Conservation (phyloP, 2,329 filamentous ascomycete species). For the Fusarium abutilonis region DNA sequence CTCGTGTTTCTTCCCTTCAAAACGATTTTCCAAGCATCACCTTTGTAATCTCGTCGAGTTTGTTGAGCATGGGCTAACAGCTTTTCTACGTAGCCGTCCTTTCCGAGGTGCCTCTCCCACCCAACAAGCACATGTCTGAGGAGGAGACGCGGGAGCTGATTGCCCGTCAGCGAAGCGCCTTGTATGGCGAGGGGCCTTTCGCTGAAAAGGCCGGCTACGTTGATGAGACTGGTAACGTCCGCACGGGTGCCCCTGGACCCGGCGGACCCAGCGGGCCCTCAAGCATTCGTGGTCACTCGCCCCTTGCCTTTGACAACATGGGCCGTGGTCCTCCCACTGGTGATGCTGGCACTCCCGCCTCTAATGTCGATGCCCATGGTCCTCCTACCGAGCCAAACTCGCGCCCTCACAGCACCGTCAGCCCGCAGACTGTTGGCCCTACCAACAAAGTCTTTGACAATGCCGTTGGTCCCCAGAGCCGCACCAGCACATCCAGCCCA, state of each 20-base stretch:
- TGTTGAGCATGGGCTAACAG: slow-evolving; percentile 52
- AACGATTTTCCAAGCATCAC: slow-evolving; percentile 37
- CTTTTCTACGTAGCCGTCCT: slow-evolving; percentile 61
- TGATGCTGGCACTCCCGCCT: slow-evolving; percentile 54
- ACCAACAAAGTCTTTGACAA: slow-evolving; percentile 70
- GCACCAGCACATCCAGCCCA: slow-evolving; percentile 85
- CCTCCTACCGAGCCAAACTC: slow-evolving; percentile 63
- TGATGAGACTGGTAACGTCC: slow-evolving; percentile 72
- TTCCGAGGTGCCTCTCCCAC: slow-evolving; percentile 54
- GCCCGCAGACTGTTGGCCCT: slow-evolving; percentile 72
- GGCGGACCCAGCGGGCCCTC: slow-evolving; percentile 70
- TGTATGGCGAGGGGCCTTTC: slow-evolving; percentile 83
- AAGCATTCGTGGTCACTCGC: slow-evolving; percentile 79
- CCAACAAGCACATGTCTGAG: slow-evolving; percentile 87
- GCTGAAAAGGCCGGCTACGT: slow-evolving; percentile 73
- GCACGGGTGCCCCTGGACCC: slow-evolving; percentile 72
- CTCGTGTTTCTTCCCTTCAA: slow-evolving; percentile 42
- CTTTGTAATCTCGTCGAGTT: slow-evolving; percentile 44
- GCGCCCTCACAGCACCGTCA: slow-evolving; percentile 85
- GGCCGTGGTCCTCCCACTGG: slow-evolving; percentile 53
- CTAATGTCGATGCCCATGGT: slow-evolving; percentile 58
- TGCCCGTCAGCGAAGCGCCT: slow-evolving; percentile 90
- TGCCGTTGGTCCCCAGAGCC: slow-evolving; percentile 66
- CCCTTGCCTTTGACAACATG: slow-evolving; percentile 76
- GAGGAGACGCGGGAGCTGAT: slow-evolving; percentile 96